Percentiles rank a stretch among this genome's conserved stretches.
Conservation (phyloP, 2,329 filamentous ascomycete species). For the Sporothrix pallida region DNA sequence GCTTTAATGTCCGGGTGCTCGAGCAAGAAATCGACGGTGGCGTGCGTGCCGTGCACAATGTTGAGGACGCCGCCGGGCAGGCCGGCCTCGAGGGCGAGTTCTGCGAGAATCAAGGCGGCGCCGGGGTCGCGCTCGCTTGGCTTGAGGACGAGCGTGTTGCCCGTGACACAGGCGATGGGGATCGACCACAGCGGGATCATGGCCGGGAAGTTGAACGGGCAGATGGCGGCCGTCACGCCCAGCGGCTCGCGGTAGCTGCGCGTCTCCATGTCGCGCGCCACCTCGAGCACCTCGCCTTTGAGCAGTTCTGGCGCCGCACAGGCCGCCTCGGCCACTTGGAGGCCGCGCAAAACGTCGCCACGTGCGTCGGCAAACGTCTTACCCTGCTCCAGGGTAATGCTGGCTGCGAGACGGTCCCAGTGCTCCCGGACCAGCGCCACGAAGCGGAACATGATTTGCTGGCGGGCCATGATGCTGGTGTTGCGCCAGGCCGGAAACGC, state of each 20-base stretch:
- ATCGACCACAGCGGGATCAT: conserved; percentile 95
- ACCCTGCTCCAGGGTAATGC: conserved; percentile 85
- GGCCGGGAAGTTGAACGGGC: conserved; percentile 88
- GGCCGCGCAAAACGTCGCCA: conserved; percentile 79
- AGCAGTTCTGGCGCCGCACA: conserved; percentile 80
- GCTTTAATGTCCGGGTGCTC: conserved; percentile 86
- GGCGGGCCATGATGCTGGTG: conserved; percentile 73
- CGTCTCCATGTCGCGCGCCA: conserved; percentile 90
- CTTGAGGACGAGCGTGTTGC: conserved; percentile 84
- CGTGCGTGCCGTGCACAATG: conserved; percentile 80
- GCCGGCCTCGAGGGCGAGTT: conserved; percentile 78
- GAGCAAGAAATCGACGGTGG: conserved; percentile 83
- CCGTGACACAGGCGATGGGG: conserved; percentile 82
- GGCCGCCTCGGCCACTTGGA: conserved; percentile 84
- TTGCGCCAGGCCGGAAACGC: conserved; percentile 76
- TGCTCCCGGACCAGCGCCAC: conserved; percentile 79
- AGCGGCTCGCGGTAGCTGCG: conserved; percentile 80
- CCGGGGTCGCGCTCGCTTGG: conserved; percentile 85
- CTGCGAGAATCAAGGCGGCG: conserved; percentile 82
- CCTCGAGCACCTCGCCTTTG: conserved; percentile 82
- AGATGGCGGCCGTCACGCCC: conserved; percentile 82
- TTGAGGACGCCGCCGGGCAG: conserved; percentile 84
- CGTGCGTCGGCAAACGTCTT: conserved; percentile 85
- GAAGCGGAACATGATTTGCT: conserved; percentile 89
- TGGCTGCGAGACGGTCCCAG: conserved; percentile 83